Percentiles rank a stretch among this genome's conserved stretches.
phyloP scores from a whole-genome alignment of 2,329 filamentous ascomycete species.

The Scortechinia acanthostroma region DNA sequence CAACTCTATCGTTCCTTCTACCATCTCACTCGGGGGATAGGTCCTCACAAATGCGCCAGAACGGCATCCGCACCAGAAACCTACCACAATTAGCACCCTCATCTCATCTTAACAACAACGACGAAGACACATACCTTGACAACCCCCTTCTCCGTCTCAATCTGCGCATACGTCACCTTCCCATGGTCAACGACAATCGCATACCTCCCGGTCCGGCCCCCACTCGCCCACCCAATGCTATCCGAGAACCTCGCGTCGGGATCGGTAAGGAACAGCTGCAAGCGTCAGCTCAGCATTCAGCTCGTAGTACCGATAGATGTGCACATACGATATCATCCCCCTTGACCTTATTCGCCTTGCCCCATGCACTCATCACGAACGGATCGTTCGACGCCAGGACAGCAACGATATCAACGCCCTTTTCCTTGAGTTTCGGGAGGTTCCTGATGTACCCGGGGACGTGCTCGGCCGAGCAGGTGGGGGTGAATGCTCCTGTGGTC shows the following conservation, averaged over 20 bases:
- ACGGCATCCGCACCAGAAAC: background rate
- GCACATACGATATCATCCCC: conserved; percentile 51
- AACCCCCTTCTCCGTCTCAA: conserved; percentile 39
- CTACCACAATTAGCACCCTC: background rate
- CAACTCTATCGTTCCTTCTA: no score
- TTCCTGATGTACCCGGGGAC: conserved; percentile 64
- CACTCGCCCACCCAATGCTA: conserved; percentile 55
- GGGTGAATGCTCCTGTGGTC: conserved; percentile 57
- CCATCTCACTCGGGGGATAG: no score
- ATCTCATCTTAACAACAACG: background rate
- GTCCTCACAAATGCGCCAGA: background rate
- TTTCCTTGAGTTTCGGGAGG: conserved; percentile 46
- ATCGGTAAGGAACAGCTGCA: conserved; percentile 59
- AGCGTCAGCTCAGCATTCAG: background rate
- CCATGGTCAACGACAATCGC: conserved; percentile 64
- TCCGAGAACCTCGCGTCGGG: conserved; percentile 57
- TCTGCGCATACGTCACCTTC: conserved; percentile 61
- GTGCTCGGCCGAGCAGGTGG: conserved; percentile 61
- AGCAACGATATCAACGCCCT: conserved; percentile 64
- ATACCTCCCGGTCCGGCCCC: conserved; percentile 57
- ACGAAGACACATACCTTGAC: conserved; percentile 12
- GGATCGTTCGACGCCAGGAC: conserved; percentile 65
- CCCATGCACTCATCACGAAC: conserved; percentile 67
- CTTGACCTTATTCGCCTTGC: conserved; percentile 62
- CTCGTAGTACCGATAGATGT: background rate